phyloP scores from a whole-genome alignment of 371 early-diverging fungal species.

The Syncephalis plumigaleata region DNA sequence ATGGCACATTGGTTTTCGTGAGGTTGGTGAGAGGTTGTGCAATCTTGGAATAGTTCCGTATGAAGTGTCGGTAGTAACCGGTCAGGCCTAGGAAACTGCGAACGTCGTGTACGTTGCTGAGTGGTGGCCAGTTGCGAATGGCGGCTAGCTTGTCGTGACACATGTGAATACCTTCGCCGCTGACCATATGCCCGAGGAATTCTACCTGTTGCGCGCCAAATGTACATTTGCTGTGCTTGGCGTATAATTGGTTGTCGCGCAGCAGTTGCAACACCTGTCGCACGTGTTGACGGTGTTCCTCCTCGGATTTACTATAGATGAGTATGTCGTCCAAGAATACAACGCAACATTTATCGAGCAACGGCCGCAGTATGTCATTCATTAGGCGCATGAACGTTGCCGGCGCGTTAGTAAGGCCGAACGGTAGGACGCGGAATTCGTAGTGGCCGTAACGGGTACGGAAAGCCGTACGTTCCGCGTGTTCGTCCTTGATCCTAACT shows the following conservation, averaged over 20 bases:
- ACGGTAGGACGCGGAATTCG: conserved; percentile 19
- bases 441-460: conserved; percentile 17
- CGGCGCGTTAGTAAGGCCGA: conserved; percentile 19
- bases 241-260: conserved; percentile 9
- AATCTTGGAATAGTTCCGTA: conserved; percentile 9
- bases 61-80: conserved; percentile 16
- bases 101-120: conserved; percentile 7
- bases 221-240: conserved; percentile 20
- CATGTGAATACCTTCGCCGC: conserved; percentile 7
- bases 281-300: conserved; percentile 18
- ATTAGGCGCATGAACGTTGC: conserved; percentile 17
- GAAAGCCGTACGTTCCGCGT: conserved; percentile 28
- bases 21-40: conserved; percentile 14
- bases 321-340: too few relatives aligned
- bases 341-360: conserved; percentile 5
- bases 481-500: conserved; percentile 9
- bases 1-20: conserved; percentile 8
- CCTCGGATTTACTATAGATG: background rate
- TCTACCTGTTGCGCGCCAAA: conserved; percentile 10
- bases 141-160: conserved; percentile 9
- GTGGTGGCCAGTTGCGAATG: conserved; percentile 5
- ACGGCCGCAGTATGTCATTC: conserved; percentile 10
- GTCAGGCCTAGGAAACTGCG: conserved; percentile 15
- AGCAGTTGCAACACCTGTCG: conserved; percentile 14
- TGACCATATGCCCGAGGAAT: conserved; percentile 19